These are phyloP conservation scores for Agaricus bisporus DNA, from an alignment of 768 basidiomycete genomes.

Conservation along the genomic window DNA sequence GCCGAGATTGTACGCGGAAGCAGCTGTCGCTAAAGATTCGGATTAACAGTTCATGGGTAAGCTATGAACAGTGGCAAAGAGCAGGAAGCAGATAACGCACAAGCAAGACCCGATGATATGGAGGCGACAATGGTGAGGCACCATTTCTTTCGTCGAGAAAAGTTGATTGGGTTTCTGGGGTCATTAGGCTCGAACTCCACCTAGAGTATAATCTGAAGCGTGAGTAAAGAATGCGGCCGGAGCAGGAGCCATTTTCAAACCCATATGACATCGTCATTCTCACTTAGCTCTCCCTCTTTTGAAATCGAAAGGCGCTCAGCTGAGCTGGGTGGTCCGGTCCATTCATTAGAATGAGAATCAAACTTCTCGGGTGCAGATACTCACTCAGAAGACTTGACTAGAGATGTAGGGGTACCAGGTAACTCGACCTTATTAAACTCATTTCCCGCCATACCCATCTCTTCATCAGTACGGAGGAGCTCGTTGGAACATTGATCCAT, in stretches of 20 bases:
- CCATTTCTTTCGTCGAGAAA: slow-evolving; percentile 19
- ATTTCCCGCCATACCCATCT: no score
- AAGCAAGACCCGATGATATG: slow-evolving; percentile 35
- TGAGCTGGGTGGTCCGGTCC: no score
- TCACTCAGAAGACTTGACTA: no score
- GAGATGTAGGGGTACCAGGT: no score
- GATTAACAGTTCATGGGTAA: background rate
- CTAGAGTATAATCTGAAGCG: background rate
- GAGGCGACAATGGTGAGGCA: slow-evolving; percentile 22
- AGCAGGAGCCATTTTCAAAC: background rate
- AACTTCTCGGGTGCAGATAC: no score
- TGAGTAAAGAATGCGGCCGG: background rate
- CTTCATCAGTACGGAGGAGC: no score
- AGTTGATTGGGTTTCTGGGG: slow-evolving; percentile 15
- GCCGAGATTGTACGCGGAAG: slow-evolving; percentile 50
- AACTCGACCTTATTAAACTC: no score
- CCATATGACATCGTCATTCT: background rate
- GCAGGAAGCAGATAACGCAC: slow-evolving; percentile 25
- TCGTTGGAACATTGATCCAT: no score
- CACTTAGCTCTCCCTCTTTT: background rate
- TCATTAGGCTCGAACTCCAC: slow-evolving; percentile 12
- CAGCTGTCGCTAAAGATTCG: slow-evolving; percentile 29
- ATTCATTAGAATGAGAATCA: no score
- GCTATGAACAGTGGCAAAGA: background rate
- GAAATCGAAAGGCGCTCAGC: no score